Evolutionary conservation across 495 filamentous ascomycete species (phyloP).

Genomic region (Pyrenula massariospora): DNA sequence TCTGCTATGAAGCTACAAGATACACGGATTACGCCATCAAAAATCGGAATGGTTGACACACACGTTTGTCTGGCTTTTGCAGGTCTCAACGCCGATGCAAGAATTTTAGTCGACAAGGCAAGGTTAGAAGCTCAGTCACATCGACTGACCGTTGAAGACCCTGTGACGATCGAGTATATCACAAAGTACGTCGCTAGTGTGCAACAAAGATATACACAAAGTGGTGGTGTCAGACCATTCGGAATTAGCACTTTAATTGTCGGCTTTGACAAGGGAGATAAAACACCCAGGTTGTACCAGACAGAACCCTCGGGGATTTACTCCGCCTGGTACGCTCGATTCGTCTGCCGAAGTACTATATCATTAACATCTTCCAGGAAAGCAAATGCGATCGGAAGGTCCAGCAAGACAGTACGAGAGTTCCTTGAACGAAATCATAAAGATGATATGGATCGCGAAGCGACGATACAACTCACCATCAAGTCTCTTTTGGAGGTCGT

Average conservation of each 20-base stretch:
- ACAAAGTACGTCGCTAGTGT: slow-evolving; percentile 96
- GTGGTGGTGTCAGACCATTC: slow-evolving; percentile 92
- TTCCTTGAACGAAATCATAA: slow-evolving; percentile 98
- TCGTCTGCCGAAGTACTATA: slow-evolving; percentile 1
- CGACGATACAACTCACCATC: slow-evolving; percentile 93
- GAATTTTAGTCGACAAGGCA: slow-evolving; percentile 95
- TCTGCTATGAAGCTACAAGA: slow-evolving; percentile 99
- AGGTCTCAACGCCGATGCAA: slow-evolving; percentile 91
- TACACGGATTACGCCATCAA: slow-evolving; percentile 96
- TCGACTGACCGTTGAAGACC: slow-evolving; percentile 95
- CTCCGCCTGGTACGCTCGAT: slow-evolving; percentile 70
- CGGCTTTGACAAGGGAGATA: slow-evolving; percentile 87
- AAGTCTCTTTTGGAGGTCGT: slow-evolving; percentile 97
- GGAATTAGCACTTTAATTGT: slow-evolving; percentile 96
- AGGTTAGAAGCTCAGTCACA: slow-evolving; percentile 94
- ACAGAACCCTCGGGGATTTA: slow-evolving; percentile 98
- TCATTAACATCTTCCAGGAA: slow-evolving; percentile 51
- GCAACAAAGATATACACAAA: slow-evolving; percentile 97
- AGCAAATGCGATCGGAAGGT: slow-evolving; percentile 96
- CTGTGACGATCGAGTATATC: slow-evolving; percentile 96
- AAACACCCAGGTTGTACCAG: slow-evolving; percentile 81
- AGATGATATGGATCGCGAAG: slow-evolving; percentile 88
- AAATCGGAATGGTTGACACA: slow-evolving; percentile 87
- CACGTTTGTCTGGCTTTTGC: slow-evolving; percentile 97
- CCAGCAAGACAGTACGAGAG: slow-evolving; percentile 95